Percentiles rank a stretch among this genome's conserved stretches.
Evolutionary conservation across 139 green algal genomes (phyloP).

Genomic region (Chlamydomonas sp.): DNA sequence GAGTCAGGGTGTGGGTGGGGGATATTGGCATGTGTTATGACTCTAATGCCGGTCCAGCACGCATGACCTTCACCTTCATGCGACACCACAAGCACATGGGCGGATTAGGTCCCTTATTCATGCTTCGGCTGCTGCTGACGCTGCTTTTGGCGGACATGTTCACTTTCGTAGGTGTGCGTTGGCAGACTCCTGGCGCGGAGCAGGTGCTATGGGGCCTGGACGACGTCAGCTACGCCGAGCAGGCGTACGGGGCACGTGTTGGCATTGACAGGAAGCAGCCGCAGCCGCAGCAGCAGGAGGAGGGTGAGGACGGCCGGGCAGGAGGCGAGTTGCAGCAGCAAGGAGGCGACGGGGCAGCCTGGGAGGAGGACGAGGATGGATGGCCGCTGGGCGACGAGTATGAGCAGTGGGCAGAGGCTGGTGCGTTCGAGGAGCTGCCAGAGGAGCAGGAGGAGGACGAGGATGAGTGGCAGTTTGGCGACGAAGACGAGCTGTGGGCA

Average conservation of each 20-base stretch:
- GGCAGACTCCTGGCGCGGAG: conserved; percentile 2
- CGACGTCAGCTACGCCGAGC: not conserved
- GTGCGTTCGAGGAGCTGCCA: no score
- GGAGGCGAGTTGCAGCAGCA: no score
- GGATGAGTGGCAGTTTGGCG: not conserved
- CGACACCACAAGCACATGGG: no score
- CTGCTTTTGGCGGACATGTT: no score
- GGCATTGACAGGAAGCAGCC: not conserved
- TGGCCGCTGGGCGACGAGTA: not conserved
- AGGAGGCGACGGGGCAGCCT: not conserved
- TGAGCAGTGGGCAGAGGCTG: no score
- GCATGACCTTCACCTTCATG: no score
- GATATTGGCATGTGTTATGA: not conserved
- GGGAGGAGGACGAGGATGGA: not conserved
- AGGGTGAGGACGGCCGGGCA: not conserved
- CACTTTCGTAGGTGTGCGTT: not conserved
- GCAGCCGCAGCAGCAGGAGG: not conserved
- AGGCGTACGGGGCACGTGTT: not conserved
- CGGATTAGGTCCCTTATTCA: not conserved
- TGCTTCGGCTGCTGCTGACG: no score
- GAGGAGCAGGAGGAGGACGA: not conserved
- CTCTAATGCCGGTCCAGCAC: no score
- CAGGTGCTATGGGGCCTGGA: conserved; percentile 23
- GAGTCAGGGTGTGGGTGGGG: not conserved
- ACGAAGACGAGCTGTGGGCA: not conserved